A percentile compares a stretch with the other conserved stretches of the same genome.
Conservation (phyloP, 169 alveolate genomes). For the Plasmodium billcollinsi region DNA sequence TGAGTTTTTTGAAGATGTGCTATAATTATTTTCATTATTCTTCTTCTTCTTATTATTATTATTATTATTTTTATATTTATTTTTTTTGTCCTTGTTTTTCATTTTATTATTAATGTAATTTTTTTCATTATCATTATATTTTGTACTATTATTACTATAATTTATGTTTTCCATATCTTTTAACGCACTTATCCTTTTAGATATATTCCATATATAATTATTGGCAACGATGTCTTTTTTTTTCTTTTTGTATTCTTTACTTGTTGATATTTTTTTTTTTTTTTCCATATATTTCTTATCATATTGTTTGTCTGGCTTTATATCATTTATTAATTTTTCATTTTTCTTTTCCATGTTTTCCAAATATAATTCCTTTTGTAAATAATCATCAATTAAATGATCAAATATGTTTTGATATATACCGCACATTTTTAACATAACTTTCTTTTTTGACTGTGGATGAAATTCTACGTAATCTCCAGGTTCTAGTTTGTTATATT, state of each 20-base stretch:
- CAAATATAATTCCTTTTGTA: slow-evolving; percentile 58
- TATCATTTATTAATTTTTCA: slow-evolving; percentile 1
- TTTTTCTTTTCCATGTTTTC: slow-evolving; percentile 53
- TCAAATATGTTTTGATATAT: slow-evolving; percentile 67
- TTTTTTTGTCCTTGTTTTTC: neutral
- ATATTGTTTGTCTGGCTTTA: slow-evolving; percentile 10
- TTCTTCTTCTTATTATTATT: neutral
- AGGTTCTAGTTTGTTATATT: slow-evolving; percentile 81
- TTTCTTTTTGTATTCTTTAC: neutral
- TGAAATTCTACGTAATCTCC: slow-evolving; percentile 88
- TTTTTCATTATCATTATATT: neutral
- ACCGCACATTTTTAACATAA: slow-evolving; percentile 83
- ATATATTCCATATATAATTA: slow-evolving; percentile 5
- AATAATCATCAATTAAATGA: slow-evolving; percentile 52
- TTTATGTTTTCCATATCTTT: slow-evolving; percentile 1
- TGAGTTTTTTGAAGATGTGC: neutral
- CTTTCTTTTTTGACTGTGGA: slow-evolving; percentile 86
- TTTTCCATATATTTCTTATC: neutral
- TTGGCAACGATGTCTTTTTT: neutral
- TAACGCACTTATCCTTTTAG: slow-evolving; percentile 15
- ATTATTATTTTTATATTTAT: neutral
- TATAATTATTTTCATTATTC: neutral
- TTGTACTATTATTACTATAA: neutral
- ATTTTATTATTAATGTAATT: slow-evolving; percentile 13
- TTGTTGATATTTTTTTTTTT: neutral